Base-by-base conservation (phyloP, 805 yeast species). In the Lachancea quebecensis region DNA sequence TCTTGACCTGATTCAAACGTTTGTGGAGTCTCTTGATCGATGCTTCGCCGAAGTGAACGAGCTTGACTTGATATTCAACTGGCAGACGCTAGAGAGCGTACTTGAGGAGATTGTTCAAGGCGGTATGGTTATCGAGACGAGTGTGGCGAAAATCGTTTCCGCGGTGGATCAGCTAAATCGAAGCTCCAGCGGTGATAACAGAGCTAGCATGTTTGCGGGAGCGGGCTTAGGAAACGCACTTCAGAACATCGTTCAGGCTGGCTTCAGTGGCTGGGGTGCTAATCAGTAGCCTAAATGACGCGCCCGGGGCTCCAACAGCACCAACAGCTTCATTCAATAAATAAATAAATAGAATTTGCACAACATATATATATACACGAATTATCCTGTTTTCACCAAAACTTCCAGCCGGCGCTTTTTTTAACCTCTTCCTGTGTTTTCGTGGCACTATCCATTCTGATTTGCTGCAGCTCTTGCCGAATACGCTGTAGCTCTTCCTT, bases 111-210 rank as follows among this genome's bases (percentile, higher is more conserved):
- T 93, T 30, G 82, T 93, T 1, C 98, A 93, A 62, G 99, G 98
- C 21, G 99, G 99, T 0, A 83, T 93, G 95, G 99, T 93, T 8
- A 85, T 93, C 32, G 99, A 93, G 61, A 90, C 98, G 1, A 87
- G 82, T 53, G 87, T 89, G 16, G 59, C 69, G 21, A 78, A 83
- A 48, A 89, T 93, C 31, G 96, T 93, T 5, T 79, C 49, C 11
- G 86, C 93, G 0, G 85, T 85, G 10, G 95, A 85, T 64, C 84
- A 78, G 39, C 44, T 65, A 25, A 65, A 65, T 45, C 51, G 53
- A 31, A 58, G 59, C 5, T 51, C 59, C 1, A 60, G 59, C 21
- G 42, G 52, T 2, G 51, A 58, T 7, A 59, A 56, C 9, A 55
- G 53, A 9, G 49, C 51, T 9, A 51, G 51, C 18, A 53, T 52